Conservation (phyloP, 2,329 filamentous ascomycete species). For the Trichoderma cornu-damae region DNA sequence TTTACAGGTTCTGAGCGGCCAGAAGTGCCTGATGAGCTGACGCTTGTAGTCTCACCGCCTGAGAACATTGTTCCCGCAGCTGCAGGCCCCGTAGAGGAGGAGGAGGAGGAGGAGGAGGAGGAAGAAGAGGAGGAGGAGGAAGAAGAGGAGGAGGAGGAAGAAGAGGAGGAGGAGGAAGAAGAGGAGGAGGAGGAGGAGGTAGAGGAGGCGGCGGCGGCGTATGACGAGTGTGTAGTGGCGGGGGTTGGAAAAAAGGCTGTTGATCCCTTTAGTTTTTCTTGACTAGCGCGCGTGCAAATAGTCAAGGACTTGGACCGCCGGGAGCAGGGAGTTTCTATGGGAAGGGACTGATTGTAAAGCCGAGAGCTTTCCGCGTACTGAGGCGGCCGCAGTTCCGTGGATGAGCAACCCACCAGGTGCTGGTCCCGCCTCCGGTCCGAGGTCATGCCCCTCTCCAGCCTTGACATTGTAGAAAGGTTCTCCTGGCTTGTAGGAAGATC, state of each 20-base stretch:
- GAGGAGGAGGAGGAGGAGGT: constrained; percentile 34
- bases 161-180: constrained; percentile 30
- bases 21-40: constrained; percentile 23
- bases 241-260: constrained; percentile 39
- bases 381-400: constrained; percentile 30
- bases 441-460: constrained; percentile 32
- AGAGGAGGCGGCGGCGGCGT: too few species aligned
- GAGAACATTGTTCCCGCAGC: constrained; percentile 27
- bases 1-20: constrained; percentile 14
- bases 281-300: constrained; percentile 13
- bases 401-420: constrained; percentile 28
- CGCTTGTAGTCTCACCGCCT: constrained; percentile 24
- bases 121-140: constrained; percentile 35
- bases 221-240: constrained; percentile 47
- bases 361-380: constrained; percentile 26
- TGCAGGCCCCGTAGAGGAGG: constrained; percentile 33
- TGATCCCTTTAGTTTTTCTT: constrained; percentile 31
- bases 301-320: constrained; percentile 7
- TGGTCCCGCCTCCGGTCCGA: constrained; percentile 23
- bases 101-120: constrained; percentile 29
- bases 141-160: constrained; percentile 34
- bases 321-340: constrained; percentile 20
- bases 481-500: constrained; percentile 56
- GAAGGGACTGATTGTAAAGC: constrained; percentile 22
- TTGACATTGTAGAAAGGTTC: constrained; percentile 36